A percentile compares a stretch with the other conserved stretches of the same genome.
Conservation (phyloP, 1,284 basidiomycete genomes). For the Wolfiporia cocos region DNA sequence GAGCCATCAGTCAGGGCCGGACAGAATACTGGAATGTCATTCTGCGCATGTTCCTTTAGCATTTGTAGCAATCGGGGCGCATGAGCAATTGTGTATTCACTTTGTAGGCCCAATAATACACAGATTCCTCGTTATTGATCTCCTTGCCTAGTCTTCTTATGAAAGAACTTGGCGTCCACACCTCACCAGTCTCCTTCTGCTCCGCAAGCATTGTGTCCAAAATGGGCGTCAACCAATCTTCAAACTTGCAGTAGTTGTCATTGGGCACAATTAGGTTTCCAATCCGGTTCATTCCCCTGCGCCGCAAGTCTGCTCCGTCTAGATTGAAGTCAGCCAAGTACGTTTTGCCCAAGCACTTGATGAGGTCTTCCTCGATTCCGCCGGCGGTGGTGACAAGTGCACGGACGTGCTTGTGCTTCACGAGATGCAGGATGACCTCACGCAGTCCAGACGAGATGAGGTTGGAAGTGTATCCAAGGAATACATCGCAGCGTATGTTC, state of each 20-base stretch:
- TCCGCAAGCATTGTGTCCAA: constrained; percentile 90
- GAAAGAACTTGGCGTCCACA: constrained; percentile 95
- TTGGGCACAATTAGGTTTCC: constrained; percentile 98
- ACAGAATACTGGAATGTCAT: constrained; percentile 98
- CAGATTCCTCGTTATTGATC: constrained; percentile 94
- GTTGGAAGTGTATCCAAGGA: constrained; percentile 98
- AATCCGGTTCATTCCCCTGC: constrained; percentile 91
- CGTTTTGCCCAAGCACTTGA: constrained; percentile 96
- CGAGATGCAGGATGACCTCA: constrained; percentile 90
- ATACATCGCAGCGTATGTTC: constrained; percentile 77
- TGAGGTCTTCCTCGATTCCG: constrained; percentile 98
- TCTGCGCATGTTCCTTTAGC: constrained; percentile 46
- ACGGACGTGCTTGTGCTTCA: constrained; percentile 88
- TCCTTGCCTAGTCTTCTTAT: constrained; percentile 91
- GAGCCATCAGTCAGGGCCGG: constrained; percentile 98
- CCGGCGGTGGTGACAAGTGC: constrained; percentile 97
- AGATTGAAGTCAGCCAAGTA: constrained; percentile 93
- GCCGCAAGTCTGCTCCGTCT: constrained; percentile 84
- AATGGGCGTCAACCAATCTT: constrained; percentile 97
- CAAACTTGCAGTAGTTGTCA: constrained; percentile 99
- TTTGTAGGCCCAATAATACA: constrained; percentile 99
- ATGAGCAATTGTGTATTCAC: constrained; percentile 43
- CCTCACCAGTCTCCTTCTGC: constrained; percentile 66
- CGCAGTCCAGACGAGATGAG: constrained; percentile 96
- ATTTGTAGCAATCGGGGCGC: too few relatives aligned